These are phyloP conservation scores for Chlorella sp. DNA, from an alignment of 139 green algal genomes.

Conservation along the genomic window DNA sequence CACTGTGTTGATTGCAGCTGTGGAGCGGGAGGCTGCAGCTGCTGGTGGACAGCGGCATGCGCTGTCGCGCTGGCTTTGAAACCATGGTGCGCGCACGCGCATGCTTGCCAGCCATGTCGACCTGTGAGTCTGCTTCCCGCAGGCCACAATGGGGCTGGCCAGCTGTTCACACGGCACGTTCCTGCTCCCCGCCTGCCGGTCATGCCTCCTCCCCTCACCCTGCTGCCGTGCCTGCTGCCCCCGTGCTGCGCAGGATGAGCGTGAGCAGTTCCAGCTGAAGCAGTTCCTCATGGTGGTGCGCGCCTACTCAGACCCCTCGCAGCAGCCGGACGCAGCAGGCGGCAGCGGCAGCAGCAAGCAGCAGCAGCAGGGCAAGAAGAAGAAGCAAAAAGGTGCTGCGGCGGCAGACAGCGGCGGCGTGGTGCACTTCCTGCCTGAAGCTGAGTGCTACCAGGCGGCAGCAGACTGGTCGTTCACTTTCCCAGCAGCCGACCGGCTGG, in stretches of 20 bases:
- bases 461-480: constrained; percentile 76
- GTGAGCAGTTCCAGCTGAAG: constrained; percentile 65
- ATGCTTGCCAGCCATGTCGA: too few species aligned
- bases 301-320: constrained; percentile 67
- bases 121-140: too few species aligned
- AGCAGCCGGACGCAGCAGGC: constrained; percentile 16
- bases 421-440: constrained; percentile 71
- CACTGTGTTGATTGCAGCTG: too few species aligned
- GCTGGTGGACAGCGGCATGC: too few species aligned
- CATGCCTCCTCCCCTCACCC: too few species aligned
- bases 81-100: too few species aligned
- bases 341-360: constrained; percentile 24
- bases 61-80: too few species aligned
- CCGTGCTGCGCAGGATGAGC: constrained; percentile 52
- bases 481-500: constrained; percentile 57
- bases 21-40: too few species aligned
- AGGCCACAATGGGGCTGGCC: too few species aligned
- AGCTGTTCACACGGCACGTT: too few species aligned
- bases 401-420: not conserved
- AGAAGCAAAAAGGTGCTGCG: constrained; percentile 22
- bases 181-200: too few species aligned
- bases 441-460: constrained; percentile 86
- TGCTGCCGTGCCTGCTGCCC: not conserved
- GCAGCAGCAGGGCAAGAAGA: constrained; percentile 33
- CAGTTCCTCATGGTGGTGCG: constrained; percentile 74